phyloP scores from a whole-genome alignment of 2,329 filamentous ascomycete species.

The Ascochyta clinopodiicola region DNA sequence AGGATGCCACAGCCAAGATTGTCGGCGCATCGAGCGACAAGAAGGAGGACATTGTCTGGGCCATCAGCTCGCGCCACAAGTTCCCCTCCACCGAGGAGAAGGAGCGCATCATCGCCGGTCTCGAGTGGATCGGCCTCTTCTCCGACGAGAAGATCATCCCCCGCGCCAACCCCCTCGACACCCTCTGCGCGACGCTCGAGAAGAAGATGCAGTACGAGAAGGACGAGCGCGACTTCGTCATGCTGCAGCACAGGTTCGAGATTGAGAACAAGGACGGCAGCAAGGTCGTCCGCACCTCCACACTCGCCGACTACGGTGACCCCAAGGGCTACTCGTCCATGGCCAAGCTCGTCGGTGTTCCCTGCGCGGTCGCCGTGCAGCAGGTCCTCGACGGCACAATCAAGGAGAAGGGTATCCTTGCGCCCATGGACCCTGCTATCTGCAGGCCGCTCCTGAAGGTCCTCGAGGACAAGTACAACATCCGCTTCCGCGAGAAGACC shows the following conservation, averaged over 20 bases:
- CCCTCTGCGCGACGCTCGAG: constrained; percentile 87
- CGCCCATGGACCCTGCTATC: constrained; percentile 76
- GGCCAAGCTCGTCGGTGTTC: constrained; percentile 81
- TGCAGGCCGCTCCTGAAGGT: constrained; percentile 77
- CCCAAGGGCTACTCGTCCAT: constrained; percentile 82
- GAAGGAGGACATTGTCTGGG: constrained; percentile 73
- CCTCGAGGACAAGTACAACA: constrained; percentile 78
- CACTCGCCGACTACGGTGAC: constrained; percentile 82
- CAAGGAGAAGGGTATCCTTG: constrained; percentile 74
- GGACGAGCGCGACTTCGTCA: constrained; percentile 83
- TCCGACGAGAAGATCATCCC: constrained; percentile 73
- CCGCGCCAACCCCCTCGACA: constrained; percentile 82
- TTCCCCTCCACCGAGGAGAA: constrained; percentile 74
- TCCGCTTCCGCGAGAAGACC: constrained; percentile 74
- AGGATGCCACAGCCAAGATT: constrained; percentile 80
- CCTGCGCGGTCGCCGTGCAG: constrained; percentile 76
- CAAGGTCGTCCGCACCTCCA: constrained; percentile 79
- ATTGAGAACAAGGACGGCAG: constrained; percentile 82
- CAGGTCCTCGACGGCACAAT: constrained; percentile 79
- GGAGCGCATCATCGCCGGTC: constrained; percentile 71
- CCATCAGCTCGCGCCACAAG: constrained; percentile 76
- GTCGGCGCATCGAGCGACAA: constrained; percentile 70
- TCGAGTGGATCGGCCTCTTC: constrained; percentile 75
- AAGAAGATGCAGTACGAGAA: constrained; percentile 88
- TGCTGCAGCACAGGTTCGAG: constrained; percentile 81